Percentiles rank a stretch among this genome's conserved stretches.
Evolutionary conservation across 2,329 filamentous ascomycete species (phyloP).

Genomic region (Rachicladosporium sp.): DNA sequence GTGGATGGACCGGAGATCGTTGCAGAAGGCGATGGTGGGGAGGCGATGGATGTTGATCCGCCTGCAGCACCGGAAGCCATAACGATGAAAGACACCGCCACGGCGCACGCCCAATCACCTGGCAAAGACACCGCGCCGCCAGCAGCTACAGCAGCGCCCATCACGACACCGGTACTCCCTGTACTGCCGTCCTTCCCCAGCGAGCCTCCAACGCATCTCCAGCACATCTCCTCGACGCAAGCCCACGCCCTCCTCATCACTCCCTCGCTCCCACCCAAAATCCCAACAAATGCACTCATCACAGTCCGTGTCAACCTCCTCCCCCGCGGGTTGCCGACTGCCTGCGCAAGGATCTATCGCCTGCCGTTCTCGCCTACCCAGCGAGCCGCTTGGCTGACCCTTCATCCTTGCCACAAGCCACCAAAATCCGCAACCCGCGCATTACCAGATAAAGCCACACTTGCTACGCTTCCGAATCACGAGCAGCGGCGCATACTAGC

Average conservation of each 20-base stretch:
- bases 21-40: too few relatives aligned
- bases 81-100: too few relatives aligned
- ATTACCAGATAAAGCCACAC: too few relatives aligned
- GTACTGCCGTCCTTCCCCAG: too few relatives aligned
- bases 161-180: too few relatives aligned
- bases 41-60: too few relatives aligned
- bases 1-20: not conserved
- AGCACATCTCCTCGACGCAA: conserved; percentile 1
- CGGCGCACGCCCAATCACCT: not conserved
- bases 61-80: too few relatives aligned
- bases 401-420: conserved; percentile 26
- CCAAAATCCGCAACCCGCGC: not conserved
- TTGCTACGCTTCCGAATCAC: too few relatives aligned
- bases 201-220: not conserved
- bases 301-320: conserved; percentile 57
- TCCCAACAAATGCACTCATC: conserved; percentile 27
- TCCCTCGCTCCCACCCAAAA: conserved; percentile 20
- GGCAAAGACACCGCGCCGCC: not conserved
- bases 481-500: conserved; percentile 18
- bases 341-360: conserved; percentile 74
- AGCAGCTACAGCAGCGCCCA: not conserved
- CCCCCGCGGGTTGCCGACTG: conserved; percentile 55
- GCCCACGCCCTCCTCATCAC: conserved; percentile 14
- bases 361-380: conserved; percentile 51
- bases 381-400: conserved; percentile 59